These are phyloP conservation scores for Kondoa subrosea DNA, from an alignment of 768 basidiomycete genomes.

Conservation along the genomic window DNA sequence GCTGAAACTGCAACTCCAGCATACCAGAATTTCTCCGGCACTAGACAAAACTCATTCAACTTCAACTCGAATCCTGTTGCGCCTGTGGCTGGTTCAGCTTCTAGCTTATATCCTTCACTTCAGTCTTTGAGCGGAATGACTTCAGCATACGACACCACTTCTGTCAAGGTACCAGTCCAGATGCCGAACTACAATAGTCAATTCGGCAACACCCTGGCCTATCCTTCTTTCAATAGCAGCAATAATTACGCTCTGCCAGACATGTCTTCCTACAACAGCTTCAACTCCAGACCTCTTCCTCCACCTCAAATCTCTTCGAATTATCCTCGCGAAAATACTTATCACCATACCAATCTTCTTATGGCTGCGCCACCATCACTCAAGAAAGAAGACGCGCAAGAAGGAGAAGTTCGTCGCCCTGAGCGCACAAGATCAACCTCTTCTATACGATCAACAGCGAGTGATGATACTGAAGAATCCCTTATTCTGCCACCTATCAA, in stretches of 20 bases:
- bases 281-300: background rate
- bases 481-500: background rate
- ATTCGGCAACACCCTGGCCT: background rate
- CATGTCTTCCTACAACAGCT: background rate
- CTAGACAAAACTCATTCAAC: background rate
- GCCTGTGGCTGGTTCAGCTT: background rate
- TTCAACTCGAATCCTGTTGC: background rate
- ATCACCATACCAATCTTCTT: background rate
- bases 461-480: background rate
- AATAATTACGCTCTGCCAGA: background rate
- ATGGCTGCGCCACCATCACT: background rate
- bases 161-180: background rate
- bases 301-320: background rate
- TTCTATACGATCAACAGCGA: constrained; percentile 16
- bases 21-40: background rate
- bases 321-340: background rate
- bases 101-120: too few relatives aligned
- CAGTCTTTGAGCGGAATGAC: too few relatives aligned
- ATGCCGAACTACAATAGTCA: background rate
- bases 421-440: background rate
- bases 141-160: too few relatives aligned
- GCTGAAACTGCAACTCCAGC: background rate
- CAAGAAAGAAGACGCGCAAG: background rate
- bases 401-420: background rate
- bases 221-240: background rate